A percentile compares a stretch with the other conserved stretches of the same genome.
These are phyloP conservation scores for Xerocomus brunneocitrinus DNA, from an alignment of 768 basidiomycete species.

Conservation along the genomic window DNA sequence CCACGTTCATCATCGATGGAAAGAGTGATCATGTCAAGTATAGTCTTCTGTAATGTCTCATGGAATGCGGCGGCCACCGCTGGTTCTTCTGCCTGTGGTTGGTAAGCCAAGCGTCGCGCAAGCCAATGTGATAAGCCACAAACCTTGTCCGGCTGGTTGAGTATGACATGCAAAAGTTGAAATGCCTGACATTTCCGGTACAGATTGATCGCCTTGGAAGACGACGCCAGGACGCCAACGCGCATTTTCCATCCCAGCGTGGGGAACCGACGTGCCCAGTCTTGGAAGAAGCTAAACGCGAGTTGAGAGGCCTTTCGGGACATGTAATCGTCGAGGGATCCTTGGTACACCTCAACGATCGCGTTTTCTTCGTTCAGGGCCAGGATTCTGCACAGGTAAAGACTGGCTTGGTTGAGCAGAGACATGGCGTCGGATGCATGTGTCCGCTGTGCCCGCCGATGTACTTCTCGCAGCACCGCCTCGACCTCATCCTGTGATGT, in stretches of 20 bases:
- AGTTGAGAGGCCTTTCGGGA: conserved; percentile 77
- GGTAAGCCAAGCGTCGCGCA: conserved; percentile 7
- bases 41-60: conserved; percentile 40
- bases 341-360: conserved; percentile 53
- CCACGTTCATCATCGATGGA: conserved; percentile 45
- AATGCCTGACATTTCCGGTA: conserved; percentile 76
- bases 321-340: conserved; percentile 70
- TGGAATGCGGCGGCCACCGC: conserved; percentile 46
- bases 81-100: conserved; percentile 30
- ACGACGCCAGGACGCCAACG: conserved; percentile 51
- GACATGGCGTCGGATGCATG: conserved; percentile 58
- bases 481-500: conserved; percentile 30
- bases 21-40: conserved; percentile 45
- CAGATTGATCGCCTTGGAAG: conserved; percentile 60
- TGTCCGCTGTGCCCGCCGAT: conserved; percentile 64
- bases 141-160: conserved; percentile 40
- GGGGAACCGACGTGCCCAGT: conserved; percentile 68
- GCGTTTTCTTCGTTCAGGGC: conserved; percentile 35
- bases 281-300: conserved; percentile 70
- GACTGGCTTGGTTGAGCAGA: conserved; percentile 61
- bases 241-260: conserved; percentile 61
- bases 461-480: conserved; percentile 57
- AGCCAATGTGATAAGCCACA: background rate
- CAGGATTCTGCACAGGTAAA: conserved; percentile 62
- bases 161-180: conserved; percentile 61